A percentile compares a stretch with the other conserved stretches of the same genome.
These are phyloP conservation scores for Umbelopsis vinacea DNA, from an alignment of 192 early-diverging fungal species.

Conservation along the genomic window DNA sequence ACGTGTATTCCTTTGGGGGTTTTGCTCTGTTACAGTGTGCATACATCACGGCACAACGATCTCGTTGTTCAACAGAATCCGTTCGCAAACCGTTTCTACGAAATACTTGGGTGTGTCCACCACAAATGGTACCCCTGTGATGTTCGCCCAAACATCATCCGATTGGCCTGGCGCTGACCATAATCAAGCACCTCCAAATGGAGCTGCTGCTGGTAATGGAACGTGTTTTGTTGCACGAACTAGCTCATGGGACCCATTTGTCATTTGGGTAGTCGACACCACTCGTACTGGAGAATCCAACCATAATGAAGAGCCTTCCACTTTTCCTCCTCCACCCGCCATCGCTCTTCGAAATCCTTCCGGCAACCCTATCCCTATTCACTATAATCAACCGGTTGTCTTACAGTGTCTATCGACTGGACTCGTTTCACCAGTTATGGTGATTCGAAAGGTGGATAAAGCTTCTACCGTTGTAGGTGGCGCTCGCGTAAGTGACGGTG, in stretches of 20 bases:
- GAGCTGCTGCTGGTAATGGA: conserved; percentile 35
- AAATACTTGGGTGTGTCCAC: conserved; percentile 76
- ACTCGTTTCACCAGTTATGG: conserved; percentile 77
- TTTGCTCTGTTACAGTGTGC: conserved; percentile 60
- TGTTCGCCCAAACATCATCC: conserved; percentile 12
- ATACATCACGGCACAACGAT: conserved; percentile 87
- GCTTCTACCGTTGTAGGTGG: conserved; percentile 76
- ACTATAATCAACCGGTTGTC: conserved; percentile 88
- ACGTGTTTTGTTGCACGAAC: conserved; percentile 79
- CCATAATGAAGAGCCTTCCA: conserved; percentile 37
- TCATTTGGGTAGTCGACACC: conserved; percentile 82
- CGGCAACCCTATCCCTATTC: conserved; percentile 68
- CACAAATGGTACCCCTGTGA: conserved; percentile 37
- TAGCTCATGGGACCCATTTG: conserved; percentile 86
- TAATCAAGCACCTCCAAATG: conserved; percentile 23
- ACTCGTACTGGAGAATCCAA: conserved; percentile 51
- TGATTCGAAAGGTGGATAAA: conserved; percentile 86
- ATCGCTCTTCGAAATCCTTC: conserved; percentile 70
- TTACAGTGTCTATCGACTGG: conserved; percentile 89
- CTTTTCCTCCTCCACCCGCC: conserved; percentile 76
- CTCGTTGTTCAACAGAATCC: conserved; percentile 87
- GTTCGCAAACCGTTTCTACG: conserved; percentile 89
- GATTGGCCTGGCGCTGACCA: conserved; percentile 21
- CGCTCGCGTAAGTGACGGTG: conserved; percentile 40
- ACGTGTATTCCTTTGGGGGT: not conserved